Conservation (phyloP, 2,329 filamentous ascomycete species). For the Periconia sp. region DNA sequence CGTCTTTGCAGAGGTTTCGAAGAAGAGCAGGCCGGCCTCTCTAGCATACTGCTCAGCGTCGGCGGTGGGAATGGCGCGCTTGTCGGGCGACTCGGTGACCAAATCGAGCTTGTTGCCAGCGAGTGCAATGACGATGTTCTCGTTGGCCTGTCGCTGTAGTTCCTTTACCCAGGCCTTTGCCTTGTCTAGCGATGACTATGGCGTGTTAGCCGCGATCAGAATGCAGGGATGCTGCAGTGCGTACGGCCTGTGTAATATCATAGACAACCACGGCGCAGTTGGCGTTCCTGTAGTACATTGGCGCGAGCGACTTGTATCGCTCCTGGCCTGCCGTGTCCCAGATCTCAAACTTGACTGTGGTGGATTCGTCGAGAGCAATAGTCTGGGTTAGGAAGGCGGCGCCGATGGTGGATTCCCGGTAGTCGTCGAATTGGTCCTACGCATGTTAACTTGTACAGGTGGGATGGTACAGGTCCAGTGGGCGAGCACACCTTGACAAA, state of each 20-base stretch:
- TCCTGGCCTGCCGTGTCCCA: constrained; percentile 94
- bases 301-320: constrained; percentile 96
- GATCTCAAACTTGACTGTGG: constrained; percentile 99
- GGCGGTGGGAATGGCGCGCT: constrained; percentile 85
- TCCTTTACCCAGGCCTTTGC: constrained; percentile 99
- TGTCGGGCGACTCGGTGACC: constrained; percentile 91
- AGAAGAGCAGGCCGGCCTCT: constrained; percentile 94
- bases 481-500: constrained; percentile 83
- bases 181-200: constrained; percentile 92
- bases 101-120: constrained; percentile 71
- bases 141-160: constrained; percentile 96
- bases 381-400: constrained; percentile 99
- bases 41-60: constrained; percentile 95
- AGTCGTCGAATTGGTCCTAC: constrained; percentile 98
- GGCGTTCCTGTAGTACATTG: constrained; percentile 99
- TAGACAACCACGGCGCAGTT: constrained; percentile 99
- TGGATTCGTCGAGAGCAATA: constrained; percentile 96
- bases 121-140: constrained; percentile 96
- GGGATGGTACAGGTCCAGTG: neutral
- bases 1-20: constrained; percentile 98
- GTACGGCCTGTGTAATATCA: constrained; percentile 97
- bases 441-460: neutral
- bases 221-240: too few relatives aligned
- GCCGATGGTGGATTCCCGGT: constrained; percentile 97
- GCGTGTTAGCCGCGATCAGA: constrained; percentile 23